Evolutionary conservation across 805 yeast species (phyloP).

Genomic region (Yamadazyma insecticola): DNA sequence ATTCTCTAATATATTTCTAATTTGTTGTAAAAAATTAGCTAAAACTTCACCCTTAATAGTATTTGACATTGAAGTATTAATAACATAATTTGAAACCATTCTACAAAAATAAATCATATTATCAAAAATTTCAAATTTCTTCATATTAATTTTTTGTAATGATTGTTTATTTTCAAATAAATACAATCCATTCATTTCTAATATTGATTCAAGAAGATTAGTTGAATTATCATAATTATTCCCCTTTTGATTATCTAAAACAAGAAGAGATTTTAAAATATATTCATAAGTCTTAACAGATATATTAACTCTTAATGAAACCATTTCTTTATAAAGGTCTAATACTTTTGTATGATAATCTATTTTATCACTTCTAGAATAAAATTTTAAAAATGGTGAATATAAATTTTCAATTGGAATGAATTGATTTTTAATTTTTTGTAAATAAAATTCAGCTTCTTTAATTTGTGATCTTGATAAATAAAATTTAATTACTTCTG

Average conservation of each 20-base stretch:
- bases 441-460: constrained; percentile 19
- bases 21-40: constrained; percentile 24
- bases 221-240: constrained; percentile 13
- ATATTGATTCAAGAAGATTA: constrained; percentile 19
- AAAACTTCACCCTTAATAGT: constrained; percentile 19
- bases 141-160: neutral
- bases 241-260: constrained; percentile 12
- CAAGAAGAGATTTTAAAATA: constrained; percentile 25
- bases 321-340: constrained; percentile 32
- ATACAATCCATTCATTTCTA: constrained; percentile 27
- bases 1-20: constrained; percentile 14
- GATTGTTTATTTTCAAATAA: constrained; percentile 5
- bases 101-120: constrained; percentile 19
- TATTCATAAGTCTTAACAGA: constrained; percentile 25
- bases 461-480: constrained; percentile 13
- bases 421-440: constrained; percentile 12
- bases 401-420: constrained; percentile 21
- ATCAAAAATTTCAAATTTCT: constrained; percentile 4
- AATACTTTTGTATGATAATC: constrained; percentile 21
- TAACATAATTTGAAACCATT: constrained; percentile 22
- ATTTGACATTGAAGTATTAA: constrained; percentile 12
- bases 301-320: constrained; percentile 16
- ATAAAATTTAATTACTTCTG: constrained; percentile 23
- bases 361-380: constrained; percentile 12
- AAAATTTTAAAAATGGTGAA: constrained; percentile 24